phyloP scores from a whole-genome alignment of 352 stramenopile genomes.

The Globisporangium echinulatum region DNA sequence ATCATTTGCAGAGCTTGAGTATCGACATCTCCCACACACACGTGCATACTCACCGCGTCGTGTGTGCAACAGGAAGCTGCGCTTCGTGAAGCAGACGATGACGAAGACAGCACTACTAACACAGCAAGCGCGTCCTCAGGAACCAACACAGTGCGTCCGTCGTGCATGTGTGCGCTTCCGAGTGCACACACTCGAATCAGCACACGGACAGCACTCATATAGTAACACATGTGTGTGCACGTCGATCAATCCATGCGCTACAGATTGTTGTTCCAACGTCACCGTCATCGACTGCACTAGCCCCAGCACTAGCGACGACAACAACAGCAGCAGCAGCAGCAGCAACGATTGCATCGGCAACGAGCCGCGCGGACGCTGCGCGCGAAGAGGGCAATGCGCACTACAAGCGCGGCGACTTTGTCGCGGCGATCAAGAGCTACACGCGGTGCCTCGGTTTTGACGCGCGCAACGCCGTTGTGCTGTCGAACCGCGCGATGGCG shows the following conservation, averaged over 20 bases:
- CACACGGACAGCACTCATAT: too few species aligned
- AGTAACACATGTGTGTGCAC: too few species aligned
- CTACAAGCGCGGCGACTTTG: conserved; percentile 83
- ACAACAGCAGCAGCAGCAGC: not conserved
- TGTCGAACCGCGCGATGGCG: conserved; percentile 90
- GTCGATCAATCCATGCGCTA: too few species aligned
- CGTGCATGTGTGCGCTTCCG: too few species aligned
- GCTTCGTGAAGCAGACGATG: conserved; percentile 33
- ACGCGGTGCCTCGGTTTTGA: conserved; percentile 78
- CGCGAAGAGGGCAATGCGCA: conserved; percentile 90
- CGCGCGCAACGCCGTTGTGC: conserved; percentile 57
- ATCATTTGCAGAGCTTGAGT: too few species aligned
- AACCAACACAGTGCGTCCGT: too few species aligned
- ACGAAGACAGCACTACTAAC: not conserved
- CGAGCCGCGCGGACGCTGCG: conserved; percentile 60
- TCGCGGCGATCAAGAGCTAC: conserved; percentile 88
- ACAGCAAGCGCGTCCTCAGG: too few species aligned
- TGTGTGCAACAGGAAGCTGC: conserved; percentile 31
- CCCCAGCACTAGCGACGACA: not conserved
- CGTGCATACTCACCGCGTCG: not conserved
- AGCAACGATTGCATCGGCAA: not conserved
- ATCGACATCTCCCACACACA: too few species aligned
- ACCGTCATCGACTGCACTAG: not conserved
- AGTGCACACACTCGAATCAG: too few species aligned
- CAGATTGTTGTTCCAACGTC: too few species aligned